Base-by-base conservation (phyloP, 352 stramenopile genomes). In the Phytopythium litorale region DNA sequence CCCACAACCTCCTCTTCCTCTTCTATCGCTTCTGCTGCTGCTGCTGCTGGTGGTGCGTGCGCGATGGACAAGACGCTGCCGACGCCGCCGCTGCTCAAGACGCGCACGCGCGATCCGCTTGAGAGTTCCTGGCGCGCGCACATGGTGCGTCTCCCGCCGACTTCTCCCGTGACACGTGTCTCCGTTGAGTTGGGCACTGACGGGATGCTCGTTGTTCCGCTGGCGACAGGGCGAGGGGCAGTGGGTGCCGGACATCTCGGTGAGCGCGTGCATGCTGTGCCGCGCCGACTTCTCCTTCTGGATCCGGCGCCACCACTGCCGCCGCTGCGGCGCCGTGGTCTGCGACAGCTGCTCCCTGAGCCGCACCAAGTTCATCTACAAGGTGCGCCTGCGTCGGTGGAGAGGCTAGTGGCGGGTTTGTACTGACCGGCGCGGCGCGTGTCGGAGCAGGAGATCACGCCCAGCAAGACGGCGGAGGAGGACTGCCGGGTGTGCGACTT, bases 231-330 rank as follows among this genome's bases (percentile, higher is more conserved):
- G 78, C 63, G 84, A 94, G 57, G 84, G 86, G 0, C 83, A 93
- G 51, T 97, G 88, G 88, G 83, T 93, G 30, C 81, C 80, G 11
- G 88, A 97, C 60, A 75, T 94, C 30, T 88, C 81, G 0, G 85
- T 90, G 48, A 72, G 69, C 60, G 64, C 77, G 28, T 97, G 88
- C 75, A 94, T 96, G 84, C 68, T 91, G 33, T 97, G 88, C 69
- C 81, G 85, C 55, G 58, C 61, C 37, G 87, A 94, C 62, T 97
- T 97, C 60, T 78, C 76, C 37, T 94, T 92, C 60, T 92, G 85
- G 84, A 91, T 82, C 60, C 84, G 88, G 33, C 89, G 89, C 64
- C 88, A 97, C 71, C 88, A 97, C 66, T 97, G 88, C 63, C 86
- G 88, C 7, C 84, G 84, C n/a, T 97, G 88, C 40, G 88, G 88